phyloP scores from a whole-genome alignment of 441 rosid genomes.

The Syzygium syzygioides region DNA sequence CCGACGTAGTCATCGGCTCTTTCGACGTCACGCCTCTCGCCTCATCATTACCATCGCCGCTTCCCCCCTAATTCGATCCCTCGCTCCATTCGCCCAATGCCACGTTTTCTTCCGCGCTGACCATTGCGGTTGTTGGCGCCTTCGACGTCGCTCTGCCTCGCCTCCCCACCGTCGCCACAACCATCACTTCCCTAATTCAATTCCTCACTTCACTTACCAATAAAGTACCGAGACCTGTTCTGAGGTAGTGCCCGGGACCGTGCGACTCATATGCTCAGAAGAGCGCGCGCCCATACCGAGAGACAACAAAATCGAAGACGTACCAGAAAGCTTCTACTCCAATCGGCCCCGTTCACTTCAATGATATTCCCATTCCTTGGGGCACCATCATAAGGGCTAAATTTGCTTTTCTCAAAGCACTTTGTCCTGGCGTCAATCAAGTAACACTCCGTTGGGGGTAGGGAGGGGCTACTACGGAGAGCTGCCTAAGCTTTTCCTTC shows the following conservation, averaged over 20 bases:
- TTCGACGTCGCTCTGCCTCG: neutral
- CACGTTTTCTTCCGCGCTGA: neutral
- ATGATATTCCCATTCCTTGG: neutral
- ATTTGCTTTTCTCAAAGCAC: neutral
- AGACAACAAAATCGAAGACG: neutral
- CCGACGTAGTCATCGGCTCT: neutral
- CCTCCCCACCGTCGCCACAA: neutral
- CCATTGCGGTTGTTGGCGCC: neutral
- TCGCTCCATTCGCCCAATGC: no score
- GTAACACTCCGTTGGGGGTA: no score
- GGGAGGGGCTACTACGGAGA: neutral
- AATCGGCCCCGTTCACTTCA: neutral
- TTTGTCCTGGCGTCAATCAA: neutral
- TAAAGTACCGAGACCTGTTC: neutral
- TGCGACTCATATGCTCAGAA: neutral
- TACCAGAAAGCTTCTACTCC: neutral
- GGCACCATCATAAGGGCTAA: neutral
- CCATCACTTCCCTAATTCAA: neutral
- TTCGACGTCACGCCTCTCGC: neutral
- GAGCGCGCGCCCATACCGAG: fast-evolving
- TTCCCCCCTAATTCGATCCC: neutral
- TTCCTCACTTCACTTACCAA: neutral
- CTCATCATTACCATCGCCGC: neutral
- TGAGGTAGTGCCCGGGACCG: fast-evolving
- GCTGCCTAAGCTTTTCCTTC: neutral